Base-by-base conservation (phyloP, 768 basidiomycete species). In the Calvatia gigantea region DNA sequence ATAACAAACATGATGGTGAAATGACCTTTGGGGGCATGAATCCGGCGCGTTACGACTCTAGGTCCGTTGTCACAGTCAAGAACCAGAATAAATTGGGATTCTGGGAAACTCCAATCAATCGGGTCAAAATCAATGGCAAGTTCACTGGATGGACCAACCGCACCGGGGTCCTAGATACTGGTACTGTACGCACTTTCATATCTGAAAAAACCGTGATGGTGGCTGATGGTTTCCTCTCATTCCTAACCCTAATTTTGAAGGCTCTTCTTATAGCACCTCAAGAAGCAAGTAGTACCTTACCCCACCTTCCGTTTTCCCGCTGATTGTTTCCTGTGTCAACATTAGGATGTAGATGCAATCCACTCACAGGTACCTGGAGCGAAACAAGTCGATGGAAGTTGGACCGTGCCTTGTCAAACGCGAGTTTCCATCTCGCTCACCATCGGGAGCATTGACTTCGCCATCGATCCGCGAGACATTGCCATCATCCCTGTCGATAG, bases 31-130 rank as follows among this genome's bases (percentile, higher is more conserved):
- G 91, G 17, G 46, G 43, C 1, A 42, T 55, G 46, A 55, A 94
- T 69, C 11, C 71, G 7, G 73, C 79, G 58, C 91, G 91, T 70
- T 89, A 91, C 65, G 77, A 85, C 59, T 52, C 75, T 4, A 57
- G 62, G 15, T 85, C 88, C 2, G 74, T 89, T 33, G 75, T 80
- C 39, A 83, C 80, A 0, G 54, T 91, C 48, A 62, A 69, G 51
- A 91, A 90, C 61, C 81, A 89, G 66, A 89, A 81, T 69, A 43
- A 58, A 5, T 58, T 75, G 23, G 90, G 91, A 35, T 94, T 93
- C 75, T 94, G 92, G 93, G 88, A 92, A 74, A 85, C 75, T 14
- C 71, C 70, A 6, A 67, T 94, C 67, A 80, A 81, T 57, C 74
- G 74, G 12, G 73, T 86, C 50, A 75, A 79, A 21, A 81, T 87